These are phyloP conservation scores for Ramaria rubella DNA, from an alignment of 768 basidiomycete species.

Conservation along the genomic window DNA sequence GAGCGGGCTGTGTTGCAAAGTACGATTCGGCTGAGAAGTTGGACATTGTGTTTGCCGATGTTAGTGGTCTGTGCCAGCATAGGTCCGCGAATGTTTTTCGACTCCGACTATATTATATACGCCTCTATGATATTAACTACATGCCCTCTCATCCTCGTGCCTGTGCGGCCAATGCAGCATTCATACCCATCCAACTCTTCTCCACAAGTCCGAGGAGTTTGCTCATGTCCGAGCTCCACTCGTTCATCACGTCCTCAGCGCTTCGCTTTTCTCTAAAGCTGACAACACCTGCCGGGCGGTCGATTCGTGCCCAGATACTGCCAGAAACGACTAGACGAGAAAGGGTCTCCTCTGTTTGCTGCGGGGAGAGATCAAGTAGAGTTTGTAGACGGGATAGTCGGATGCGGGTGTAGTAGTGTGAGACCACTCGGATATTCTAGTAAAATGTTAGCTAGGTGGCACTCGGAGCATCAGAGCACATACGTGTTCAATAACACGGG, in stretches of 20 bases:
- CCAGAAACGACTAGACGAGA: slow-evolving; percentile 87
- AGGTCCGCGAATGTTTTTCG: background rate
- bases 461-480: slow-evolving; percentile 23
- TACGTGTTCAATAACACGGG: slow-evolving; percentile 94
- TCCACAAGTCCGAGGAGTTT: slow-evolving; percentile 87
- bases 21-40: slow-evolving; percentile 82
- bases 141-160: background rate
- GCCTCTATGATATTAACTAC: background rate
- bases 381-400: slow-evolving; percentile 74
- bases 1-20: slow-evolving; percentile 82
- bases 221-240: slow-evolving; percentile 96
- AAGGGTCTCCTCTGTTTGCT: slow-evolving; percentile 83
- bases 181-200: slow-evolving; percentile 99
- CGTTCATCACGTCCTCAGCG: slow-evolving; percentile 93
- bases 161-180: slow-evolving; percentile 81
- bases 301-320: slow-evolving; percentile 89
- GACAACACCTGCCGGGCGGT: slow-evolving; percentile 85
- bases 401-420: slow-evolving; percentile 92
- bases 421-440: slow-evolving; percentile 93
- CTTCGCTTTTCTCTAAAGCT: slow-evolving; percentile 77
- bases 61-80: background rate
- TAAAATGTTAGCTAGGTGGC: background rate
- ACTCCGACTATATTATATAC: background rate
- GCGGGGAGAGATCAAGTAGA: slow-evolving; percentile 76
- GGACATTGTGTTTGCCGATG: background rate